These are phyloP conservation scores for Lasiodiplodia citricola DNA, from an alignment of 2,329 filamentous ascomycete species.

Conservation along the genomic window DNA sequence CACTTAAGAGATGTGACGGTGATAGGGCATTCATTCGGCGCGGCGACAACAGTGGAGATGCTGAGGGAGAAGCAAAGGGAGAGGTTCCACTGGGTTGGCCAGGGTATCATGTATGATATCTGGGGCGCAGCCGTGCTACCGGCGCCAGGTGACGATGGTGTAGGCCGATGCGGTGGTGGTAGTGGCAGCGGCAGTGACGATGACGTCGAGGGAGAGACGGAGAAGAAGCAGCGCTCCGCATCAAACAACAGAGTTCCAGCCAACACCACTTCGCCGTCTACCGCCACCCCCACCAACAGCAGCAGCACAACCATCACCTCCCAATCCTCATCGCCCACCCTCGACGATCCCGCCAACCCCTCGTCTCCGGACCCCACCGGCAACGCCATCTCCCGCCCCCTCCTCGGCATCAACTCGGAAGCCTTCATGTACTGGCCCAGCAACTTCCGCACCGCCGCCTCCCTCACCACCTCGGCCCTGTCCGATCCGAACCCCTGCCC, in stretches of 20 bases:
- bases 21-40: conserved; percentile 71
- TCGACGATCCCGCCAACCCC: too few species aligned
- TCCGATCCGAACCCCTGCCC: conserved; percentile 41
- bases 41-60: conserved; percentile 67
- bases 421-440: conserved; percentile 73
- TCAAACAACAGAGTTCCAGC: not conserved
- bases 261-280: not conserved
- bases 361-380: conserved; percentile 29
- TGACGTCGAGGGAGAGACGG: conserved; percentile 31
- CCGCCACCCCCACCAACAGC: not conserved
- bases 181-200: not conserved
- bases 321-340: not conserved
- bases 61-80: conserved; percentile 55
- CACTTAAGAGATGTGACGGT: conserved; percentile 63
- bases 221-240: not conserved
- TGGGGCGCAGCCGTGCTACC: conserved; percentile 52
- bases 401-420: conserved; percentile 70
- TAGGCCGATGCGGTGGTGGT: not conserved
- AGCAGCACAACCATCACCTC: not conserved
- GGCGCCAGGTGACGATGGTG: not conserved
- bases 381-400: conserved; percentile 53
- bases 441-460: conserved; percentile 65
- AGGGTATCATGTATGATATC: conserved; percentile 70
- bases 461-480: conserved; percentile 61
- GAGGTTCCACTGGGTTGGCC: conserved; percentile 62